Conservation (phyloP, 148 eudicot species). For the Persicaria tinctoria region DNA sequence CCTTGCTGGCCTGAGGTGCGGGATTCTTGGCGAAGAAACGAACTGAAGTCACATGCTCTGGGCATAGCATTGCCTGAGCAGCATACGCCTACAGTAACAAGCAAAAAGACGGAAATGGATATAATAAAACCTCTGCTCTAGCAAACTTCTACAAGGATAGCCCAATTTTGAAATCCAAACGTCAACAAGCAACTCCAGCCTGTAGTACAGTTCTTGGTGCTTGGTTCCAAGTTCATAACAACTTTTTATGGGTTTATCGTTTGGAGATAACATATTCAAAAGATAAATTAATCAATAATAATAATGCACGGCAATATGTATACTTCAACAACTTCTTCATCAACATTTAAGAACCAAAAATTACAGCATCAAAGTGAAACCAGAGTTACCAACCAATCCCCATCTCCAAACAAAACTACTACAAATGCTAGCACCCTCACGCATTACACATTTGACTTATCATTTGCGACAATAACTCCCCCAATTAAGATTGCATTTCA, state of each 20-base stretch:
- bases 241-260: background rate
- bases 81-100: conserved; percentile 26
- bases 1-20: conserved; percentile 57
- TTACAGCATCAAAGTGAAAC: background rate
- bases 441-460: background rate
- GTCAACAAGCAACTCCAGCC: background rate
- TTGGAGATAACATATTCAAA: background rate
- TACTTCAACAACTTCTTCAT: background rate
- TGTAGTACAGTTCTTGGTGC: background rate
- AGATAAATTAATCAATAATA: background rate
- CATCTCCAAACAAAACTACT: background rate
- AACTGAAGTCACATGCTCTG: conserved; percentile 38
- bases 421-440: background rate
- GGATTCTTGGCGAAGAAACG: conserved; percentile 71
- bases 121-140: background rate
- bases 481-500: background rate
- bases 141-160: background rate
- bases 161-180: background rate
- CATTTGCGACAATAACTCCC: background rate
- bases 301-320: background rate
- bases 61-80: conserved; percentile 41
- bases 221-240: background rate
- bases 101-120: conserved; percentile 1
- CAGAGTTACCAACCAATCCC: background rate
- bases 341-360: background rate